These are phyloP conservation scores for Boletus tylopilopsis DNA, from an alignment of 768 basidiomycete genomes.

Conservation along the genomic window DNA sequence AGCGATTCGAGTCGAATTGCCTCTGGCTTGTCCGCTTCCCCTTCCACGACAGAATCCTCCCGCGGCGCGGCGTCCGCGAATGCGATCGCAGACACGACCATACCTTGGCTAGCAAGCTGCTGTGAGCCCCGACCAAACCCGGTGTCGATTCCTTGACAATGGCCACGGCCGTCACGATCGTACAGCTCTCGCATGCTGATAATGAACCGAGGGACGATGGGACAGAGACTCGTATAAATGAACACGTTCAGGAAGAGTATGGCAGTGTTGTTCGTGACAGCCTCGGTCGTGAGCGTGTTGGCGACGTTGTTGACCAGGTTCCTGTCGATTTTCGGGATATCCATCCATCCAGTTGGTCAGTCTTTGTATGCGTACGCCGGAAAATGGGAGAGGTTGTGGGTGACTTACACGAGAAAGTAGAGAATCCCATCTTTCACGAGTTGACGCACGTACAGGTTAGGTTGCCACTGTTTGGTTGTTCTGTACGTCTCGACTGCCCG, in stretches of 20 bases:
- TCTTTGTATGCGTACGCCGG: too few relatives aligned
- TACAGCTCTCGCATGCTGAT: slow-evolving; percentile 4
- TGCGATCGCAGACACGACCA: background rate
- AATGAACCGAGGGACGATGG: slow-evolving; percentile 8
- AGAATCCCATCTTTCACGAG: background rate
- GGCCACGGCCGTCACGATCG: background rate
- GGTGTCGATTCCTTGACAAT: background rate
- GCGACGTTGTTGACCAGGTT: background rate
- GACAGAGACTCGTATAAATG: background rate
- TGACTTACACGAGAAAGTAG: background rate
- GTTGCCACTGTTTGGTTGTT: slow-evolving; percentile 9
- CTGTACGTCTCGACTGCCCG: slow-evolving; percentile 1
- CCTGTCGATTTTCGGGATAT: background rate
- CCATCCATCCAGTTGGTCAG: background rate
- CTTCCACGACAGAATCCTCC: background rate
- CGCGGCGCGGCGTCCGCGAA: background rate
- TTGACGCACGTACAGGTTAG: background rate
- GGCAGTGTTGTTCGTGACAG: accelerated
- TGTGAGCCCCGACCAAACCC: background rate
- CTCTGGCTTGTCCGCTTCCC: too few relatives aligned
- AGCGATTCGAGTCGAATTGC: background rate
- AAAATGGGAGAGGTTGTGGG: background rate
- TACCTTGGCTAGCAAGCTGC: background rate
- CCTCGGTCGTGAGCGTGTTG: accelerated
- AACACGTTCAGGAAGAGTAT: background rate